These are phyloP conservation scores for Glycine latifolia DNA, from an alignment of 306 rosid genomes.

Conservation along the genomic window DNA sequence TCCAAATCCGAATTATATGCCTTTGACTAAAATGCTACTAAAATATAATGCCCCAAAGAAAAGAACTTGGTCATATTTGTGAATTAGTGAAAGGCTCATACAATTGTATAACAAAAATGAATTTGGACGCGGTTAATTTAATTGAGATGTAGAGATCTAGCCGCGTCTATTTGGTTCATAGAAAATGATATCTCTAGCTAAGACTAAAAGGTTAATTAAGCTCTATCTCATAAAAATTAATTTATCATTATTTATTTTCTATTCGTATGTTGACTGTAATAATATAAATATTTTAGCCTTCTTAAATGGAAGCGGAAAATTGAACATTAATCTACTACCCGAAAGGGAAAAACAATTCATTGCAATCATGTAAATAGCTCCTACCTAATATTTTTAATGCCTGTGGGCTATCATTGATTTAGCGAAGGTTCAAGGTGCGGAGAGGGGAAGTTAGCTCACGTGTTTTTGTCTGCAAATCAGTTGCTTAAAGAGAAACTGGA, in stretches of 20 bases:
- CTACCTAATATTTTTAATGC: slow-evolving; percentile 27
- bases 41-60: background rate
- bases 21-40: slow-evolving; percentile 31
- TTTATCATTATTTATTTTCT: background rate
- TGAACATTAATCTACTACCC: background rate
- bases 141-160: background rate
- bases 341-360: slow-evolving; percentile 27
- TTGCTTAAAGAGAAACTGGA: slow-evolving; percentile 55
- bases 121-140: background rate
- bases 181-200: background rate
- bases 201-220: background rate
- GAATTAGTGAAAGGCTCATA: slow-evolving; percentile 15
- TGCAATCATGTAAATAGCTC: slow-evolving; percentile 29
- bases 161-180: background rate
- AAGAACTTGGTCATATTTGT: background rate
- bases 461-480: slow-evolving; percentile 75
- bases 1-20: slow-evolving; percentile 15
- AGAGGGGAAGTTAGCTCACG: slow-evolving; percentile 85
- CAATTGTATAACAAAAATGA: background rate
- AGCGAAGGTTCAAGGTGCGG: slow-evolving; percentile 54
- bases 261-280: slow-evolving; percentile 23
- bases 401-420: slow-evolving; percentile 53
- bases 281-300: background rate
- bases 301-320: slow-evolving; percentile 22
- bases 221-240: background rate